These are phyloP conservation scores for Xylaria grammica DNA, from an alignment of 495 filamentous ascomycete genomes.

Conservation along the genomic window DNA sequence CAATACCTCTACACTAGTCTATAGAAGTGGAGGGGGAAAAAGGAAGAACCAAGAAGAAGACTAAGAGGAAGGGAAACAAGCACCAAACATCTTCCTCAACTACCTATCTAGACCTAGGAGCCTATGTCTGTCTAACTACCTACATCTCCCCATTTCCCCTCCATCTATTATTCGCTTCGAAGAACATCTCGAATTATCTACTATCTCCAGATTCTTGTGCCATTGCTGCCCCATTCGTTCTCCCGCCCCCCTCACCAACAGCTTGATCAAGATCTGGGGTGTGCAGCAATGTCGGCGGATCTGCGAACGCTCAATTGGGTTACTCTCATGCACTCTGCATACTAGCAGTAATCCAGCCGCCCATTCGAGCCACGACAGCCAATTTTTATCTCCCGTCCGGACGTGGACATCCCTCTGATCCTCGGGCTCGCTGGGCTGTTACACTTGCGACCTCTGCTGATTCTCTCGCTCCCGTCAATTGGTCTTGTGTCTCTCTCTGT, in stretches of 20 bases:
- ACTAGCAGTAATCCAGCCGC: slow-evolving; percentile 53
- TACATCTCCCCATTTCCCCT: background rate
- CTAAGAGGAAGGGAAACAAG: too few relatives aligned
- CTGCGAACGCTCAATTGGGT: slow-evolving; percentile 55
- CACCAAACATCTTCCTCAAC: too few relatives aligned
- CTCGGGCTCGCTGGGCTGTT: slow-evolving; percentile 34
- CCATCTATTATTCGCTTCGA: background rate
- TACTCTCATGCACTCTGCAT: slow-evolving; percentile 55
- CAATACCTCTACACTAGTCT: too few relatives aligned
- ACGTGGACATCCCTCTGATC: slow-evolving; percentile 30
- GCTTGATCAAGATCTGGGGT: slow-evolving; percentile 26
- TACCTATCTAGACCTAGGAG: background rate
- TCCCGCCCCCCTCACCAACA: slow-evolving; percentile 11
- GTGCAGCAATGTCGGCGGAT: slow-evolving; percentile 36
- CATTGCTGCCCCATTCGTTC: slow-evolving; percentile 3
- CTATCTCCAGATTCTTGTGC: background rate
- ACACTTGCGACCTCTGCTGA: slow-evolving; percentile 30
- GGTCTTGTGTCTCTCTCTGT: slow-evolving; percentile 21
- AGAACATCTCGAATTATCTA: background rate
- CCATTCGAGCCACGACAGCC: slow-evolving; percentile 68
- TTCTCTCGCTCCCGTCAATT: slow-evolving; percentile 36
- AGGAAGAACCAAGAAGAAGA: too few relatives aligned
- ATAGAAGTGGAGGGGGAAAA: too few relatives aligned
- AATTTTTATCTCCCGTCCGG: slow-evolving; percentile 35
- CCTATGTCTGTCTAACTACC: background rate